Evolutionary conservation across 2,329 filamentous ascomycete genomes (phyloP).

Genomic region (Diaporthe amygdali): DNA sequence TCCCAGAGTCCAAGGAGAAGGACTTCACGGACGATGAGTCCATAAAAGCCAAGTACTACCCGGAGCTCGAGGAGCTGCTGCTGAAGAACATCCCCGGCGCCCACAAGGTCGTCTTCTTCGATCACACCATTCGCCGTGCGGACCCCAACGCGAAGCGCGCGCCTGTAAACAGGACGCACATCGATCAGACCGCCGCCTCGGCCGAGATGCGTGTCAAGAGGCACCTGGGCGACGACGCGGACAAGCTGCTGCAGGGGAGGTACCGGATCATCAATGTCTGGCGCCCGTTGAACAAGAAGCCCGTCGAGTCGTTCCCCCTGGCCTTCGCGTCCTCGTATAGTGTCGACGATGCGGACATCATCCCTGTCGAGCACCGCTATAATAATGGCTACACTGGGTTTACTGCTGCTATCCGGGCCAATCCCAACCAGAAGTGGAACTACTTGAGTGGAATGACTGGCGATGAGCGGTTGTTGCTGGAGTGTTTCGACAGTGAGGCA

Average conservation of each 20-base stretch:
- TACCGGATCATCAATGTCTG: slow-evolving; percentile 91
- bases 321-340: slow-evolving; percentile 71
- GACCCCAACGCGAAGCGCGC: slow-evolving; percentile 61
- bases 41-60: slow-evolving; percentile 79
- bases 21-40: slow-evolving; percentile 72
- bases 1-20: slow-evolving; percentile 61
- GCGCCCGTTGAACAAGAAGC: slow-evolving; percentile 66
- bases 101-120: slow-evolving; percentile 75
- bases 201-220: slow-evolving; percentile 70
- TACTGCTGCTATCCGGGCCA: slow-evolving; percentile 72
- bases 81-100: slow-evolving; percentile 70
- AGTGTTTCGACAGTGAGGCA: slow-evolving; percentile 77
- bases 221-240: slow-evolving; percentile 72
- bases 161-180: slow-evolving; percentile 77
- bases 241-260: slow-evolving; percentile 66
- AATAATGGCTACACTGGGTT: slow-evolving; percentile 71
- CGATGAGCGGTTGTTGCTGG: slow-evolving; percentile 74
- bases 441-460: slow-evolving; percentile 82
- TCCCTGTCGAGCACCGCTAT: slow-evolving; percentile 78
- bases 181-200: slow-evolving; percentile 78
- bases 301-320: slow-evolving; percentile 70
- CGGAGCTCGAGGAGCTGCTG: slow-evolving; percentile 78
- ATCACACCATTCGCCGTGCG: slow-evolving; percentile 84
- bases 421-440: slow-evolving; percentile 71
- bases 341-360: slow-evolving; percentile 66